Base-by-base conservation (phyloP, 129 eudicot genomes). In the Logfia minima region DNA sequence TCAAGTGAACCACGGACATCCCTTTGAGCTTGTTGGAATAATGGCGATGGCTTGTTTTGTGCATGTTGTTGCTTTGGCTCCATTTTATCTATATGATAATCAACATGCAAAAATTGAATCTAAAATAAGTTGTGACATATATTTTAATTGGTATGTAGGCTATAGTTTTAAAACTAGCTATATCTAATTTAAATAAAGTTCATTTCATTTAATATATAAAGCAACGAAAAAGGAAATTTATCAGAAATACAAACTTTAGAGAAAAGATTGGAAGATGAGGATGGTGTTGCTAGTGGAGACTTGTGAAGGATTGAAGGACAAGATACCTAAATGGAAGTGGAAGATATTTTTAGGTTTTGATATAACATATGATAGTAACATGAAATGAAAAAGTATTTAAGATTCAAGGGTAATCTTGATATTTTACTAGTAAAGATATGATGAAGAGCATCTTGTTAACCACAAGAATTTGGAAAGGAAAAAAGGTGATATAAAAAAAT, bases 1-100 rank as follows among this genome's bases (percentile, higher is more conserved):
- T 94, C 98, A 6, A 94, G 90, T 6, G 98, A 94, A 70, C 96
- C 98, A 2, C 98, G 88, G 6, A 90, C 56, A 72, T 91, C 92
- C 72, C 98, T 84, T 4, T 93, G 90, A 17, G 76, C 80, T 31
- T 92, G 88, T 37, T 81, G 81, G 75, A 78, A 78, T 6, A 71
- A 31, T 17, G 80, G 78, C 0, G 91, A 45, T 41, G 75, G 16
- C 61, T 81, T 87, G 34, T 68, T 80, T 24, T 75, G 79, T 79
- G 83, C 83, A 80, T 83, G 84, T 13, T 86, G 80, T 59, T 45
- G 52, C 52, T 76, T 79, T 61, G 76, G 79, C 43, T 89, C 94
- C 94, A 89, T 89, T 65, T 41, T 58, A 18, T 56, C 23, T 56
- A 55, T 55, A 55, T 55, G 10, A 78, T 74, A 37, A 35, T 53